Evolutionary conservation across 495 filamentous ascomycete species (phyloP).

Genomic region (Penicillium crystallinum): DNA sequence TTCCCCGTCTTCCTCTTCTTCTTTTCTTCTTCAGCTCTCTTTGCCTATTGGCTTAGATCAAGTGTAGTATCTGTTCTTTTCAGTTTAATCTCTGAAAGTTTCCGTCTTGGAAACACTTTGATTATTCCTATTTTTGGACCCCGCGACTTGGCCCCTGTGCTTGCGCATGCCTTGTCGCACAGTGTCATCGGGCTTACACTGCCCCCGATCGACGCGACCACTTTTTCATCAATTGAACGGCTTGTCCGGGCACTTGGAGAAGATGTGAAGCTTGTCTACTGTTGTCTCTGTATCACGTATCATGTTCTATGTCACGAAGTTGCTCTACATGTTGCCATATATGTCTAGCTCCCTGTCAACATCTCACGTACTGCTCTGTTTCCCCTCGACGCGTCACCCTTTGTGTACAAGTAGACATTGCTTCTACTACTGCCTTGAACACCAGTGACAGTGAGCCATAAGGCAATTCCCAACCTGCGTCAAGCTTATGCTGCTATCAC

Average conservation of each 20-base stretch:
- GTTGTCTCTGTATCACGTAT: too few species aligned
- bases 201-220: constrained; percentile 76
- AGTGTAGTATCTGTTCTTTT: constrained; percentile 99
- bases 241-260: constrained; percentile 57
- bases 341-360: too few species aligned
- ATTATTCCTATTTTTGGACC: constrained; percentile 79
- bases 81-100: constrained; percentile 82
- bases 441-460: neutral
- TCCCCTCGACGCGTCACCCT: neutral
- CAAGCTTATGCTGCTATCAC: neutral
- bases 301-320: too few species aligned
- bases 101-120: constrained; percentile 66
- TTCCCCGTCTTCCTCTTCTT: constrained; percentile 33
- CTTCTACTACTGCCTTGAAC: too few species aligned
- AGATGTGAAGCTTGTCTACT: constrained; percentile 33
- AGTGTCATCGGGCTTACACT: constrained; percentile 89
- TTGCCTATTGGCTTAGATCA: constrained; percentile 73
- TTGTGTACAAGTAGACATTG: too few species aligned
- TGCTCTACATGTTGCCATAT: too few species aligned
- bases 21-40: constrained; percentile 53
- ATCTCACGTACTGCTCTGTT: too few species aligned
- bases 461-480: neutral
- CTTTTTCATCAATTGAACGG: constrained; percentile 60
- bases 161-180: constrained; percentile 70
- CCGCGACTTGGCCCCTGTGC: constrained; percentile 63